These are phyloP conservation scores for Onygenales sp. DNA, from an alignment of 2,329 filamentous ascomycete genomes.

Conservation along the genomic window DNA sequence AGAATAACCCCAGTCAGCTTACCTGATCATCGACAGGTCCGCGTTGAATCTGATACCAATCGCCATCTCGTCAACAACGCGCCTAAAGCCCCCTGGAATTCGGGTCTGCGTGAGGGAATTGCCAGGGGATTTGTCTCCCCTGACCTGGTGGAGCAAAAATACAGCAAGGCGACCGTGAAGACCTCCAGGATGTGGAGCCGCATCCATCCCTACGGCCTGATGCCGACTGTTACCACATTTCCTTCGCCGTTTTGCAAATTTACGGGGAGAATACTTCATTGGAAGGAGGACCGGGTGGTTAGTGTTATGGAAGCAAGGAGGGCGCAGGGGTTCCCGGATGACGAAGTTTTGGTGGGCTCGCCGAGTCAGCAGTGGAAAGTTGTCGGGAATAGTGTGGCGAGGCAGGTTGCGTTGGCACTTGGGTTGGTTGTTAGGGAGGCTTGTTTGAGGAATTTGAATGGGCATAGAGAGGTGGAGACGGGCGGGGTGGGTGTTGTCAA, in stretches of 20 bases:
- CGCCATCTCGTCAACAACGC: constrained; percentile 47
- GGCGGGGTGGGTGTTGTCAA: background rate
- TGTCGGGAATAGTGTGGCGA: constrained; percentile 67
- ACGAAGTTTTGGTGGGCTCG: constrained; percentile 58
- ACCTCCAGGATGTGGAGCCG: constrained; percentile 10
- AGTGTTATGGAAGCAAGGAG: constrained; percentile 58
- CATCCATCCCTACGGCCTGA: constrained; percentile 38
- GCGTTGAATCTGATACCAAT: constrained; percentile 29
- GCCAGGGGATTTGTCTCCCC: constrained; percentile 12
- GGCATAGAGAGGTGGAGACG: background rate
- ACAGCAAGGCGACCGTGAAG: background rate
- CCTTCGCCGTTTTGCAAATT: constrained; percentile 45
- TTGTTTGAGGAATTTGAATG: constrained; percentile 21
- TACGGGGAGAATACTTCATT: constrained; percentile 52
- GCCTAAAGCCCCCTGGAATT: constrained; percentile 40
- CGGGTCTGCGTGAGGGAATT: constrained; percentile 12
- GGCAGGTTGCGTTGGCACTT: constrained; percentile 56
- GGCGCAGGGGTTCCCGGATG: constrained; percentile 60
- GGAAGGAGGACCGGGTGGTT: constrained; percentile 51
- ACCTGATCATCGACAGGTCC: constrained; percentile 57
- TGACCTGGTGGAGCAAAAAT: constrained; percentile 13
- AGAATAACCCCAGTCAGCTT: constrained; percentile 52
- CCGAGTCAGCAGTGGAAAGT: constrained; percentile 51
- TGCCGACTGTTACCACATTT: constrained; percentile 55
- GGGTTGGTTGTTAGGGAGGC: constrained; percentile 57